Percentiles rank a stretch among this genome's conserved stretches.
These are phyloP conservation scores for Phoma sp. DNA, from an alignment of 2,329 filamentous ascomycete species.

Conservation along the genomic window DNA sequence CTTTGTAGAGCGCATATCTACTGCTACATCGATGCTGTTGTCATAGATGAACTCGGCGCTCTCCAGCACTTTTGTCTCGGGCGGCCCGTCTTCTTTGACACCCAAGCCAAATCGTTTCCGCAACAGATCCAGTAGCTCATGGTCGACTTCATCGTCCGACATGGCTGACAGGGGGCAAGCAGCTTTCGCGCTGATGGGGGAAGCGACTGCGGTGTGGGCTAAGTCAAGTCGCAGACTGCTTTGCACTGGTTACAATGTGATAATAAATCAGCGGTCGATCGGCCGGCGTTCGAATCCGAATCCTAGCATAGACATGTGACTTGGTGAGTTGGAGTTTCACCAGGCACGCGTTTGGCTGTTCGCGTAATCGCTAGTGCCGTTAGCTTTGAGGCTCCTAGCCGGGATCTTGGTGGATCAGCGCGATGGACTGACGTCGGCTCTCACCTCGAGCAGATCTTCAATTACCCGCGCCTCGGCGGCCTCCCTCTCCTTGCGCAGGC, in stretches of 20 bases:
- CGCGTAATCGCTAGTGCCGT: slow-evolving; percentile 28
- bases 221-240: not conserved
- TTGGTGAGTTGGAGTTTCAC: slow-evolving; percentile 13
- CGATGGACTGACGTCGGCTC: slow-evolving; percentile 32
- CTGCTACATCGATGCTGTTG: slow-evolving; percentile 89
- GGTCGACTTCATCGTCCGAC: slow-evolving; percentile 92
- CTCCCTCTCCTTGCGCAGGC: slow-evolving; percentile 22
- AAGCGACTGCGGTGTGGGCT: not conserved
- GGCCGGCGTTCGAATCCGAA: not conserved
- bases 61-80: slow-evolving; percentile 82
- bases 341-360: slow-evolving; percentile 23
- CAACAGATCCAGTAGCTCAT: slow-evolving; percentile 83
- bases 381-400: slow-evolving; percentile 29
- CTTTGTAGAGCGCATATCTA: slow-evolving; percentile 84
- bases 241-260: no score
- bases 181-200: not conserved
- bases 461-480: slow-evolving; percentile 16
- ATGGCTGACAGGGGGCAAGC: slow-evolving; percentile 53
- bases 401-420: slow-evolving; percentile 20
- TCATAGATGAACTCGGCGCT: slow-evolving; percentile 87
- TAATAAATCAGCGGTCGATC: not conserved
- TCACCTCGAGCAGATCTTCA: slow-evolving; percentile 18
- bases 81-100: slow-evolving; percentile 59
- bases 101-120: slow-evolving; percentile 76
- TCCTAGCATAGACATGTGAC: slow-evolving; percentile 8